A percentile compares a stretch with the other conserved stretches of the same genome.
These are phyloP conservation scores for Geotrichum phurueaensis DNA, from an alignment of 1,139 yeast genomes.

Conservation along the genomic window DNA sequence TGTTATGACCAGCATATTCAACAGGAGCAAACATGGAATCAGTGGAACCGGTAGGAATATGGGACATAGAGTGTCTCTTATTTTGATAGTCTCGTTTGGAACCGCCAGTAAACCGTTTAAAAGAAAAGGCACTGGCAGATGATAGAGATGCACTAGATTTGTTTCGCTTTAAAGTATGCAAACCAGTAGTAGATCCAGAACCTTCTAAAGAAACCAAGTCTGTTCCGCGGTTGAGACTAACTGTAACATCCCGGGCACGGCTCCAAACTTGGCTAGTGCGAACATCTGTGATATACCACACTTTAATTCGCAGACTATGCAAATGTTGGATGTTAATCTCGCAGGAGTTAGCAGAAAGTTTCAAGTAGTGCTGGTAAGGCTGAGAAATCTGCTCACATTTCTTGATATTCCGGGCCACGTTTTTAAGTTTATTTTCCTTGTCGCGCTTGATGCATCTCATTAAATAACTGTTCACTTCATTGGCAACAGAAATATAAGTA, in stretches of 20 bases:
- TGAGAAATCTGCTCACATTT: slow-evolving; percentile 22
- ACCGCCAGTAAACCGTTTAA: slow-evolving; percentile 27
- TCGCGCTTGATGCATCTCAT: slow-evolving; percentile 21
- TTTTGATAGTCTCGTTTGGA: slow-evolving; percentile 25
- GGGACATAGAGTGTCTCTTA: slow-evolving; percentile 31
- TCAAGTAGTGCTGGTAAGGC: slow-evolving; percentile 25
- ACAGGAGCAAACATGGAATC: slow-evolving; percentile 33
- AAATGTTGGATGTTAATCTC: slow-evolving; percentile 19
- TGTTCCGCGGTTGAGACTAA: slow-evolving; percentile 17
- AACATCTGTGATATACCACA: slow-evolving; percentile 36
- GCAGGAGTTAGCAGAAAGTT: slow-evolving; percentile 20
- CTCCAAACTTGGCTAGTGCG: slow-evolving; percentile 29
- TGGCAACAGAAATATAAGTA: slow-evolving; percentile 22
- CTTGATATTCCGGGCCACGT: slow-evolving; percentile 19
- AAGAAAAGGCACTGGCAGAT: slow-evolving; percentile 22
- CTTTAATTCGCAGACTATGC: slow-evolving; percentile 25
- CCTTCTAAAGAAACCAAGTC: not conserved
- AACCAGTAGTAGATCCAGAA: not conserved
- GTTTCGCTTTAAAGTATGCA: slow-evolving; percentile 15
- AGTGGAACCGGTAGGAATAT: slow-evolving; percentile 13
- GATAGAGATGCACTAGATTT: slow-evolving; percentile 15
- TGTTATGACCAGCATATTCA: slow-evolving; percentile 30
- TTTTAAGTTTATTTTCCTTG: slow-evolving; percentile 20
- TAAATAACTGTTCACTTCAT: slow-evolving; percentile 24
- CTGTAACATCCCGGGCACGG: slow-evolving; percentile 31